Base-by-base conservation (phyloP, 495 filamentous ascomycete genomes). In the Aspergillus homomorphus region DNA sequence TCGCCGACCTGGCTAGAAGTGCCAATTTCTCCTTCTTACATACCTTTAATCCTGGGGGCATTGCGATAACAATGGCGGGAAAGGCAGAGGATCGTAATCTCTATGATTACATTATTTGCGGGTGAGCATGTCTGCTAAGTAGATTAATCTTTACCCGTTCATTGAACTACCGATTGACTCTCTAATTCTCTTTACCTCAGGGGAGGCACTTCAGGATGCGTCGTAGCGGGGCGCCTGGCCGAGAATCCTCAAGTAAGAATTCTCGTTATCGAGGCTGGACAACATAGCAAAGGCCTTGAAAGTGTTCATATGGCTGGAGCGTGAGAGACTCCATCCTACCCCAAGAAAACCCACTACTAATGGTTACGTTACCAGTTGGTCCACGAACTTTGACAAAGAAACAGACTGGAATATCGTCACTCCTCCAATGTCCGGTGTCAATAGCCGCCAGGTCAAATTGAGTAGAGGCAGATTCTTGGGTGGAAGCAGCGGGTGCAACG, bases 211-310 rank as follows among this genome's bases (percentile, higher is more conserved):
- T 77, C 84, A 3, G 85, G 85, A 14, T 78, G 75, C 55, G 81
- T 82, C 4, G 73, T 87, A 15, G 86, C 85, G n/a, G 80, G 76
- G 15, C 80, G 86, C 24, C 76, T 89, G 9, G 84, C 84, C 6
- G 80, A 82, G 45, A 83, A 84, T 16, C 74, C 78, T 0, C 69
- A 76, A 14, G 66, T 83, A 20, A 73, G 61, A 4, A 69, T 88
- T 33, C 72, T 87, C 9, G 67, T 86, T 20, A 69, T 87, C 51
- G 84, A 87, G 65, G 84, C 83, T 23, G 79, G 77, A 16, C 74
- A 69, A 51, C 68, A 77, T 50, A 72, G 66, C 26, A 73, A 69
- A 38, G 68, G 78, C 33, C 61, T 80, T 16, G 77, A 79, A 49
- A 80, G 79, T 65, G 73, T 74, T 14, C 70, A 79, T 53, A 80